Conservation (phyloP, 1,284 basidiomycete genomes). For the Waitea zeae region DNA sequence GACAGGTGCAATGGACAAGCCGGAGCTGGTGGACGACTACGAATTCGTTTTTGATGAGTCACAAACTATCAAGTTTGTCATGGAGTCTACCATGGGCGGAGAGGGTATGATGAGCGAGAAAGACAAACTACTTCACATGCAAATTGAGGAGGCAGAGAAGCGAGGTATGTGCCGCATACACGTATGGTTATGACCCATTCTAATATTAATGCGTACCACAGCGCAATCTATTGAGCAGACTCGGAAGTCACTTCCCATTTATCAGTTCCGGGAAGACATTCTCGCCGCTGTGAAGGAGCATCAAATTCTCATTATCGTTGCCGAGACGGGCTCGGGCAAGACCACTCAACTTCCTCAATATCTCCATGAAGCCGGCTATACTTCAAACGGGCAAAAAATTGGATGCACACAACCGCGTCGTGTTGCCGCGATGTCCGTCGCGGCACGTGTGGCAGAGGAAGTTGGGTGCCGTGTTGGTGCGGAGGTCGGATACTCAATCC, state of each 20-base stretch:
- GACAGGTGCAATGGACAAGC: conserved; percentile 81
- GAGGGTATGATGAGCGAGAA: conserved; percentile 63
- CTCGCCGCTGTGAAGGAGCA: conserved; percentile 82
- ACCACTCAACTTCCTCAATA: conserved; percentile 98
- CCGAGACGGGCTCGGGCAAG: conserved; percentile 93
- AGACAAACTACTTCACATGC: conserved; percentile 71
- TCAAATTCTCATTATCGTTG: conserved; percentile 85
- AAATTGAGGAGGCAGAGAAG: conserved; percentile 86
- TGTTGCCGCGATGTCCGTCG: conserved; percentile 98
- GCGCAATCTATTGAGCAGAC: conserved; percentile 82
- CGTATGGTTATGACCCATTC: not conserved
- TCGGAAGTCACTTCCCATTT: conserved; percentile 83
- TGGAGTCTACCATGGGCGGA: conserved; percentile 66
- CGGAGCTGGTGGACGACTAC: conserved; percentile 67
- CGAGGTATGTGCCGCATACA: conserved; percentile 47
- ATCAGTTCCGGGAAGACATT: conserved; percentile 70
- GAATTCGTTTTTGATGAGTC: conserved; percentile 98
- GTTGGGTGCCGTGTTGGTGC: conserved; percentile 94
- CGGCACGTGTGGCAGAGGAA: conserved; percentile 96
- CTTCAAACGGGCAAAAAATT: conserved; percentile 74
- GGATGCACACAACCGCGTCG: conserved; percentile 98
- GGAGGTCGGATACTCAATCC: conserved; percentile 97
- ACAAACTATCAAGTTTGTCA: conserved; percentile 91
- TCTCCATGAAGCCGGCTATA: conserved; percentile 94
- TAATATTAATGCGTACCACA: conserved; percentile 14